Base-by-base conservation (phyloP, 768 basidiomycete species). In the Lentinula edodes region DNA sequence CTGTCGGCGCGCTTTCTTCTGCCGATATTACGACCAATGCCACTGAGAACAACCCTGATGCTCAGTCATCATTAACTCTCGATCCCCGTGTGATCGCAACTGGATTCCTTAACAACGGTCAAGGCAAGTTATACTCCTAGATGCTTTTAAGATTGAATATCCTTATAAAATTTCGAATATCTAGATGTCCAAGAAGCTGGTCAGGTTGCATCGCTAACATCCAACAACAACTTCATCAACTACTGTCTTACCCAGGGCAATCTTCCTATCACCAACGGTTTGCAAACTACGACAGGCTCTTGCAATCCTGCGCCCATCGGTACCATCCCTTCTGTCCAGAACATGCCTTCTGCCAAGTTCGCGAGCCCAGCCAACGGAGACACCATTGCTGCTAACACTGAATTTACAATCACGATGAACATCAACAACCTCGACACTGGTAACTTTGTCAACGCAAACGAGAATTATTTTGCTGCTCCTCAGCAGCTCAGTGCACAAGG, bases 161-260 rank as follows among this genome's bases (percentile, higher is more conserved):
- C 2, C 10, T 54, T 28, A 39, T 41, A 38, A 35, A 1, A 18
- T n/a, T 13, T 54, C 8, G 1, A 38, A 18, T 2, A 5, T 39
- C 16, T 9, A 54, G 74, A 64, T 13, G 69, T 60, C 18, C 59
- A 46, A 75, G 63, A 72, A 75, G 64, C 77, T 58, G 84, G 83
- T 34, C 79, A 86, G 71, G 78, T 79, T 23, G 74, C 84, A 13
- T 87, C 85, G 6, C 72, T 84, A 6, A 86, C 82, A 0, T 86
- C 86, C n/a, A 71, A 71, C 51, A 87, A 90, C 75, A 90, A 90
- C 77, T 91, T 87, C 70, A 88, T 88, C 74, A 87, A 88, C 74
- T 86, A 76, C 70, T 88, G 88, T 66, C 71, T 75, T 6, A 81
- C 79, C 15, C 67, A 60, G 16, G 74, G 78, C 67, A 72, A 75